Evolutionary conservation across 2,329 filamentous ascomycete species (phyloP).

Genomic region (Trichoderma pleuroti): DNA sequence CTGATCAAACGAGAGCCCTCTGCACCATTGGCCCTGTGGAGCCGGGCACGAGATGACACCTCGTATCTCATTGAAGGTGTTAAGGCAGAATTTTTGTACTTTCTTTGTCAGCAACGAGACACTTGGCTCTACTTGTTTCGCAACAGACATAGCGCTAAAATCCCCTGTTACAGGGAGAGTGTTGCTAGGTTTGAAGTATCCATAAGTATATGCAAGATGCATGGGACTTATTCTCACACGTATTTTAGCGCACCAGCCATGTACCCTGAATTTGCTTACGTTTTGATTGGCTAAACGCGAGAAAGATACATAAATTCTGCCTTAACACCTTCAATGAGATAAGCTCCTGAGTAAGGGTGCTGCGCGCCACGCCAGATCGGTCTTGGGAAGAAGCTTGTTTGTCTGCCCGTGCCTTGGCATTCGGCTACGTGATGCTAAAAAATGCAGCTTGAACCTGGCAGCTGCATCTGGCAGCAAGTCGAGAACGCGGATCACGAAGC

Average conservation of each 20-base stretch:
- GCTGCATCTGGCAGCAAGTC: not conserved
- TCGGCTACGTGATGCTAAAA: not conserved
- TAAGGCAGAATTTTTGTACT: not conserved
- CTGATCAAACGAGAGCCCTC: not conserved
- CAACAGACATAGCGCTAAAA: not conserved
- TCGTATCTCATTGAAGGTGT: not conserved
- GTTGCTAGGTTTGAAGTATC: not conserved
- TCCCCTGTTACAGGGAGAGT: not conserved
- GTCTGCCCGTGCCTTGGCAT: conserved; percentile 5
- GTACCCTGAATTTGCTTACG: not conserved
- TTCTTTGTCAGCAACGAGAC: not conserved
- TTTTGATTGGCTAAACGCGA: not conserved
- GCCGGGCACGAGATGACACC: conserved; percentile 10
- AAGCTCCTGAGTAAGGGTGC: conserved; percentile 8
- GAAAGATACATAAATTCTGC: not conserved
- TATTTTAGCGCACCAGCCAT: not conserved
- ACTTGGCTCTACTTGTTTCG: not conserved
- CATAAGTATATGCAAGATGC: not conserved
- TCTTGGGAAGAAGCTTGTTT: conserved; percentile 17
- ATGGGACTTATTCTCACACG: not conserved
- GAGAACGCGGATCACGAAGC: not conserved
- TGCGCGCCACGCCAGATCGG: conserved; percentile 13
- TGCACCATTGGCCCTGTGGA: not conserved
- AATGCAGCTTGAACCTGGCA: not conserved
- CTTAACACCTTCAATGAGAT: no score